Evolutionary conservation across 306 rosid genomes (phyloP).

Genomic region (Ormosia emarginata): DNA sequence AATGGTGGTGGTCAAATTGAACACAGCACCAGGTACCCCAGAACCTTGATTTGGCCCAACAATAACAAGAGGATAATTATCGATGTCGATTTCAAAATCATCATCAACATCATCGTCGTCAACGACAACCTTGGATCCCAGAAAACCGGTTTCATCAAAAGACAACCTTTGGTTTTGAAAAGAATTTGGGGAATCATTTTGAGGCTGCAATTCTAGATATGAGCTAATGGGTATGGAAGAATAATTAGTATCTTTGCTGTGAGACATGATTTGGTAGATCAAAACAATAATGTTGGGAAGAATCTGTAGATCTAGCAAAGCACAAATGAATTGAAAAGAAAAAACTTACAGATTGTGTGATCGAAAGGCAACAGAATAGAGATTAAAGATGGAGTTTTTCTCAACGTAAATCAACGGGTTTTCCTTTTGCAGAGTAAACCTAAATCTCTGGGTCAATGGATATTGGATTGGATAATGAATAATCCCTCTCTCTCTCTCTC

Average conservation of each 20-base stretch:
- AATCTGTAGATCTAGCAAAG: slow-evolving; percentile 32
- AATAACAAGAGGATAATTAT: slow-evolving; percentile 58
- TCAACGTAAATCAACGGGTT: too few species aligned
- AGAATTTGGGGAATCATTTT: slow-evolving; percentile 28
- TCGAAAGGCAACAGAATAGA: not conserved
- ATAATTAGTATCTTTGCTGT: slow-evolving; percentile 49
- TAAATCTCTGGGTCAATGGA: slow-evolving; percentile 64
- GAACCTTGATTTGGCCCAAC: slow-evolving; percentile 49
- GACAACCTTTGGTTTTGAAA: not conserved
- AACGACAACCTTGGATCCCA: slow-evolving; percentile 37
- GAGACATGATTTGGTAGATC: slow-evolving; percentile 12
- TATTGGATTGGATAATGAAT: slow-evolving; percentile 22
- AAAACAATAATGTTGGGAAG: not conserved
- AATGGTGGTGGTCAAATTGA: slow-evolving; percentile 78
- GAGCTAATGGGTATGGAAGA: slow-evolving; percentile 55
- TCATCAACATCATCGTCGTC: slow-evolving; percentile 39
- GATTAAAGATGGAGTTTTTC: not conserved
- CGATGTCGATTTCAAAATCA: slow-evolving; percentile 52
- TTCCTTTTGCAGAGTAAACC: not conserved
- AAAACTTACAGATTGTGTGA: slow-evolving; percentile 33
- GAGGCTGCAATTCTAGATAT: slow-evolving; percentile 66
- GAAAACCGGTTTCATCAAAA: slow-evolving; percentile 39
- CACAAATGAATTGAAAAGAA: not conserved
- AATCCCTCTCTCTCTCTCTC: not conserved
- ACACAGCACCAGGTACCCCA: slow-evolving; percentile 81